A percentile compares a stretch with the other conserved stretches of the same genome.
phyloP scores from a whole-genome alignment of 305 asterid species.

The Fraxinus baroniana region DNA sequence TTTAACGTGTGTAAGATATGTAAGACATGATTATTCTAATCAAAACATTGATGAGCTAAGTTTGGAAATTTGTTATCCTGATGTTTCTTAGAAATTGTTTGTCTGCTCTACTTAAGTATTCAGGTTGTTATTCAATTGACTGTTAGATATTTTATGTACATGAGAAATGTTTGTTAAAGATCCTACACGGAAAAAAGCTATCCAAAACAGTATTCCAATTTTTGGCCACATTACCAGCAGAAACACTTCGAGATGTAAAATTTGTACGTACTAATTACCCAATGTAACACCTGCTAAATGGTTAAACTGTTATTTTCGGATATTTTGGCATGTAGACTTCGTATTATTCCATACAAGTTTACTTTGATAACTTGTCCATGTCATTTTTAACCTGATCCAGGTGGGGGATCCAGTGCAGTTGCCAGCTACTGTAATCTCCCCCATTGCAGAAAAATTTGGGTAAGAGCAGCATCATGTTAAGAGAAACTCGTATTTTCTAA shows the following conservation, averaged over 20 bases:
- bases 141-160: not conserved
- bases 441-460: conserved; percentile 76
- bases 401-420: conserved; percentile 99
- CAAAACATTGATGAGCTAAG: not conserved
- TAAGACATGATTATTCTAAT: not conserved
- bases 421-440: conserved; percentile 95
- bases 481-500: conserved; percentile 9
- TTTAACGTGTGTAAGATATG: not conserved
- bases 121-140: not conserved
- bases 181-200: not conserved
- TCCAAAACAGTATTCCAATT: not conserved
- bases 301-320: not conserved
- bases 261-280: not conserved
- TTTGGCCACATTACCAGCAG: not conserved
- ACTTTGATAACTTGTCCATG: not conserved
- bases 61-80: not conserved
- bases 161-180: not conserved
- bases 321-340: not conserved
- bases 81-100: not conserved
- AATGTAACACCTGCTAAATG: not conserved
- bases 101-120: not conserved
- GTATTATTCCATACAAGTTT: not conserved
- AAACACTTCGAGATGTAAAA: not conserved
- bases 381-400: conserved; percentile 33
- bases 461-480: conserved; percentile 33